A percentile compares a stretch with the other conserved stretches of the same genome.
Evolutionary conservation across 352 stramenopile genomes (phyloP).

Genomic region (Globisporangium carolinianum): DNA sequence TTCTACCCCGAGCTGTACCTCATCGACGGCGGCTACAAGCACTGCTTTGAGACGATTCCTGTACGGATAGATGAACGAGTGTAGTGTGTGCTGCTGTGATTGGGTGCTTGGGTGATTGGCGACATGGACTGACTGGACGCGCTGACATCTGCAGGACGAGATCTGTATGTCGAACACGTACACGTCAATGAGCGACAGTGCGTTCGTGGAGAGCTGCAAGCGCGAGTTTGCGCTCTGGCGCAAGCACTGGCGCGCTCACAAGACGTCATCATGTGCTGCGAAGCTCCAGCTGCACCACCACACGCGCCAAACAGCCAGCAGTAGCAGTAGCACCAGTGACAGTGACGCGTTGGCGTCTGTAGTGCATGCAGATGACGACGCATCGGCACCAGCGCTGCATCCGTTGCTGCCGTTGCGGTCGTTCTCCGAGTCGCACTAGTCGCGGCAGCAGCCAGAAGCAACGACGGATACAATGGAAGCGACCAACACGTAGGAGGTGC

Average conservation of each 20-base stretch:
- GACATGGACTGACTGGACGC: not conserved
- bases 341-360: not conserved
- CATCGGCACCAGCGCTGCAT: not conserved
- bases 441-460: not conserved
- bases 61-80: constrained; percentile 2
- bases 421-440: constrained; percentile 8
- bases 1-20: constrained; percentile 68
- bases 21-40: constrained; percentile 66
- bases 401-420: constrained; percentile 5
- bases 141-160: constrained; percentile 8
- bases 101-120: not conserved
- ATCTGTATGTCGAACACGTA: constrained; percentile 36
- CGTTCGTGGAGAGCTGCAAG: constrained; percentile 35
- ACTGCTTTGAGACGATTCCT: constrained; percentile 48
- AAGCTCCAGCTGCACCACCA: constrained; percentile 25
- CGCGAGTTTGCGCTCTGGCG: constrained; percentile 40
- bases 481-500: too few relatives aligned
- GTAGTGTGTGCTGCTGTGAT: not conserved
- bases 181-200: constrained; percentile 40
- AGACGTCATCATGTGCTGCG: constrained; percentile 26
- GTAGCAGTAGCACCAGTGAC: not conserved
- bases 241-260: constrained; percentile 42
- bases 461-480: not conserved
- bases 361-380: not conserved
- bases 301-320: not conserved